phyloP scores from a whole-genome alignment of 768 basidiomycete genomes.

The Wakefieldia striispora region DNA sequence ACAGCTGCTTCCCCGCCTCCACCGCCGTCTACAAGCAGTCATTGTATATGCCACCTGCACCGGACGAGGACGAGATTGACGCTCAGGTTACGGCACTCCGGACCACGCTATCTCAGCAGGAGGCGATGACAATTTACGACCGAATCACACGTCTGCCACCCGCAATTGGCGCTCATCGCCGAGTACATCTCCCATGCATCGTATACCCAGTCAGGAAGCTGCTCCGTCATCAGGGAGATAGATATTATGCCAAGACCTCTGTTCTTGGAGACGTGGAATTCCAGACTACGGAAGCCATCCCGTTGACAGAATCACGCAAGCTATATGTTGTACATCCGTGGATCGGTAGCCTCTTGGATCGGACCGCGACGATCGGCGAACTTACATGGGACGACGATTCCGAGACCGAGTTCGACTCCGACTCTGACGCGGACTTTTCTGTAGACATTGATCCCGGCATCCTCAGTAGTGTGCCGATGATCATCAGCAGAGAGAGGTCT shows the following conservation, averaged over 20 bases:
- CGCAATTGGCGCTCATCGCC: conserved; percentile 5
- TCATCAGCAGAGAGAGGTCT: conserved; percentile 1
- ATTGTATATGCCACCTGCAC: neutral
- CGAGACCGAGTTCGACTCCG: conserved; percentile 1
- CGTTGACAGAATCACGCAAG: conserved; percentile 4
- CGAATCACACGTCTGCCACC: conserved; percentile 6
- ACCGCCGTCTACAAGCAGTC: conserved; percentile 2
- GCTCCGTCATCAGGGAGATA: neutral
- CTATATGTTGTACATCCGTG: conserved; percentile 12
- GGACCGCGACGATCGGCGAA: neutral
- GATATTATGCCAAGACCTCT: conserved; percentile 6
- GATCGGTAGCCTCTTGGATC: conserved; percentile 4
- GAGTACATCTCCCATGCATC: conserved; percentile 10
- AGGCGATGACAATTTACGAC: conserved; percentile 2
- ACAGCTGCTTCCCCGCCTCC: conserved; percentile 7
- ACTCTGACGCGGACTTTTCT: conserved; percentile 6
- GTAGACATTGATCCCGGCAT: neutral
- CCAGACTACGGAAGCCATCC: conserved; percentile 2
- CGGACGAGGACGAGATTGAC: conserved; percentile 1
- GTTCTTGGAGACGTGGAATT: conserved; percentile 8
- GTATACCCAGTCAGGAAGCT: conserved; percentile 10
- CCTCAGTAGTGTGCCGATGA: neutral
- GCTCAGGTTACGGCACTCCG: neutral
- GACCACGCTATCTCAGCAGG: neutral
- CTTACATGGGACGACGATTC: conserved; percentile 8